phyloP scores from a whole-genome alignment of 495 filamentous ascomycete genomes.

The Recurvomyces mirabilis region DNA sequence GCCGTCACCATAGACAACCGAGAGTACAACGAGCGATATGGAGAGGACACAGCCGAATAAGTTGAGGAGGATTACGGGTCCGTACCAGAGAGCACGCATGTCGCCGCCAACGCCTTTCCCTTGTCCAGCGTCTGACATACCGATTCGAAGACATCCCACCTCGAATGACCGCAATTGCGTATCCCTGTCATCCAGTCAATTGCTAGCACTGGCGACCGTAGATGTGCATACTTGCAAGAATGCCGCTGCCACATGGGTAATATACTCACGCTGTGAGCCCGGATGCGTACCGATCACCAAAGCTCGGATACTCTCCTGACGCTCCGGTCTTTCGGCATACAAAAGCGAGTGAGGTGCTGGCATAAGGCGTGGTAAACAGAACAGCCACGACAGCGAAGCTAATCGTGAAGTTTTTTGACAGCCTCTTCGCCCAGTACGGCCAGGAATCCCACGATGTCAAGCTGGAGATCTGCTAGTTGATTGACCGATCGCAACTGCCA shows the following conservation, averaged over 20 bases:
- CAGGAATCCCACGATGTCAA: slow-evolving; percentile 32
- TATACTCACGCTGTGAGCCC: slow-evolving; percentile 21
- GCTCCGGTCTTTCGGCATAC: slow-evolving; percentile 22
- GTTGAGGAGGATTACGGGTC: no score
- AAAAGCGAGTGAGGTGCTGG: slow-evolving; percentile 30
- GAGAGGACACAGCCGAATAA: no score
- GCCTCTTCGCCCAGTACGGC: slow-evolving; percentile 31
- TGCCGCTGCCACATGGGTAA: slow-evolving; percentile 29
- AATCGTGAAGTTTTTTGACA: slow-evolving; percentile 28
- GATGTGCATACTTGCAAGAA: slow-evolving; percentile 28
- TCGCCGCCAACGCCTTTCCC: no score
- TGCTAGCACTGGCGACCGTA: no score
- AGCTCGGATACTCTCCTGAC: slow-evolving; percentile 20
- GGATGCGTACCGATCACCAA: slow-evolving; percentile 24
- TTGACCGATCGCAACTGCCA: no score
- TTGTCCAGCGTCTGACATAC: no score
- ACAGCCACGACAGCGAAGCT: slow-evolving; percentile 25
- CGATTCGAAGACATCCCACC: no score
- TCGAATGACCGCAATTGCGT: no score
- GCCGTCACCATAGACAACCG: no score
- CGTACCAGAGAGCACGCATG: no score
- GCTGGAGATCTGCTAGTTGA: slow-evolving; percentile 22
- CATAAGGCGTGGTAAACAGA: slow-evolving; percentile 28
- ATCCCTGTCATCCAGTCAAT: no score
- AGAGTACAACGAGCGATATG: no score